These are phyloP conservation scores for Suillus tomentosus DNA, from an alignment of 768 basidiomycete genomes.

Conservation along the genomic window DNA sequence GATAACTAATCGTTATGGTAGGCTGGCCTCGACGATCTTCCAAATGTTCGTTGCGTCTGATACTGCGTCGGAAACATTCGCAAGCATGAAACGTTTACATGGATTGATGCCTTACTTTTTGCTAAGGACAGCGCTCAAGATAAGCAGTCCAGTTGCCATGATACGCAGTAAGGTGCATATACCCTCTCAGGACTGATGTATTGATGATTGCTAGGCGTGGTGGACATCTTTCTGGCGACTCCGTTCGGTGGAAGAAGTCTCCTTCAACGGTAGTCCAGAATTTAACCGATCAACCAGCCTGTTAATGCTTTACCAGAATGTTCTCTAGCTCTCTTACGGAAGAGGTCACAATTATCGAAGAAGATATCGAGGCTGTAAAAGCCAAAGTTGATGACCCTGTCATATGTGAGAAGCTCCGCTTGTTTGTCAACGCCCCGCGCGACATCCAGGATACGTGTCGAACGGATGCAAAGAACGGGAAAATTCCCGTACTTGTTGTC, in stretches of 20 bases:
- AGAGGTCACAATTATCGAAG: conserved; percentile 82
- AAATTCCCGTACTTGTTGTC: conserved; percentile 73
- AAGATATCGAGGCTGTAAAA: conserved; percentile 85
- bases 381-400: conserved; percentile 88
- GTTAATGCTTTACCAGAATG: conserved; percentile 60
- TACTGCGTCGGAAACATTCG: conserved; percentile 85
- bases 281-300: neutral
- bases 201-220: conserved; percentile 45
- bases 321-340: conserved; percentile 91
- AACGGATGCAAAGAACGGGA: conserved; percentile 73
- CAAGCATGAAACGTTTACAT: conserved; percentile 88
- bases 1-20: conserved; percentile 34
- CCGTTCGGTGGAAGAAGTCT: conserved; percentile 94
- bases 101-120: conserved; percentile 98
- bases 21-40: conserved; percentile 94
- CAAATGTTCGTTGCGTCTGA: conserved; percentile 94
- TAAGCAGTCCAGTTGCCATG: conserved; percentile 96
- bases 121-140: conserved; percentile 86
- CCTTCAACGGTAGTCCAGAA: conserved; percentile 67
- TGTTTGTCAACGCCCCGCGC: conserved; percentile 83
- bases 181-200: conserved; percentile 7
- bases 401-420: conserved; percentile 84
- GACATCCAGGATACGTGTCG: conserved; percentile 87
- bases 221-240: conserved; percentile 95
- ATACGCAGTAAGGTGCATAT: conserved; percentile 65